Evolutionary conservation across 2,329 filamentous ascomycete genomes (phyloP), one percentile per base, ranked within the genome.

Genomic region (Rosellinia necatrix): DNA sequence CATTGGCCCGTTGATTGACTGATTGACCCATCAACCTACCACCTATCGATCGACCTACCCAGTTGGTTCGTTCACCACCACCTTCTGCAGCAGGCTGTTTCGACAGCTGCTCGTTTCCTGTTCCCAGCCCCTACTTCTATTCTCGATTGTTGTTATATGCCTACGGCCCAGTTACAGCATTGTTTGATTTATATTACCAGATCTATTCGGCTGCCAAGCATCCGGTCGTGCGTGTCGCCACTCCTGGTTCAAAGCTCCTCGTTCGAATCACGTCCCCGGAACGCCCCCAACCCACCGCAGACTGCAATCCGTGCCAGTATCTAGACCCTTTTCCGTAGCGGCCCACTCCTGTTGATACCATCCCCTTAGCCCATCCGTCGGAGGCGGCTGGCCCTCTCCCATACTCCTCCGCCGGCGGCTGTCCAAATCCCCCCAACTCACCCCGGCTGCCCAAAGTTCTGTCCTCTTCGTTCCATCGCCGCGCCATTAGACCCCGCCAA

Each of bases 331-430:
- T 40, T 34, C 47, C 34, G 47, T 30, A 32, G 46, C n/a, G 51
- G 56, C 56, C 56, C 56, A 55, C 56, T 51, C 51, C 49, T 44
- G 13, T 54, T 47, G 42, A 52, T 29, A 51, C 41, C 41, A 46
- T 50, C 35, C 22, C 46, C 38, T 46, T 32, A 52, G 38, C 37
- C 47, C 47, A 43, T 40, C 46, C 32, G 46, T 49, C 52, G 30
- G 52, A 37, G 46, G 32, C 46, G 38, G 38, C 52, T 42, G 42
- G 17, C 29, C 22, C n/a, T n/a, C n/a, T 25, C 6, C 29, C 46
- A 40, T 40, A 24, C 32, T 49, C 44, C 30, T 48, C 46, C 46
- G 34, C 46, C 44, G 32, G 22, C 44, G 34, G 44, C 44, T 48
- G 35, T 29, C 35, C 19, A 49, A 41, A 30, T 19, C 25, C n/a